Evolutionary conservation across 2,329 filamentous ascomycete genomes (phyloP), one percentile per base, ranked within the genome.

Genomic region (Exophiala aquamarina): DNA sequence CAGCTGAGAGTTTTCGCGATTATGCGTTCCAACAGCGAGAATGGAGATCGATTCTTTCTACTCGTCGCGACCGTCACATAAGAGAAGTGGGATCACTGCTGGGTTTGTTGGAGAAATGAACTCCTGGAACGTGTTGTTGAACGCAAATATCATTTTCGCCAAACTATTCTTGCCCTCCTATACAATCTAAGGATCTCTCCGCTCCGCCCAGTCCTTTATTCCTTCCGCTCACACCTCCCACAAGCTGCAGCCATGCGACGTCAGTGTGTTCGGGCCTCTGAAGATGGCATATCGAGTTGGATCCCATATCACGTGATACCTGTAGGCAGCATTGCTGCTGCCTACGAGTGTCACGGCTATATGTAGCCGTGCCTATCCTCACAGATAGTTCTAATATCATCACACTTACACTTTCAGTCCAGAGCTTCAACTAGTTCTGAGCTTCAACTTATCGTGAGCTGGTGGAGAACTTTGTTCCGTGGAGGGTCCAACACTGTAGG

Each of bases 211-310:
- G n/a, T n/a, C n/a, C n/a, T n/a, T n/a, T n/a, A n/a, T n/a, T n/a
- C n/a, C n/a, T n/a, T n/a, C n/a, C n/a, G n/a, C 54, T 38, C 51
- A 60, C 43, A 52, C 57, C 36, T 56, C 55, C 29, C 57, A 57
- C 26, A 55, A 61, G 50, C 56, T 61, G 21, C 54, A 62, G 56
- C 60, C 60, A 32, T 58, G 49, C 51, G 49, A 63, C 44, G 51
- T 61, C 28, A 44, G 34, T 47, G 36, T 56, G 10, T 63, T 62
- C 54, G 52, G 47, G 9, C 50, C 47, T 26, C 45, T 61, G 2
- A 60, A 61, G 38, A 37, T 36, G 41, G 49, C n/a, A n/a, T n/a
- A n/a, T n/a, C n/a, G n/a, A 31, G 28, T 31, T 31, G 28, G 28
- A 31, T 31, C n/a, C 9, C n/a, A 9, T 31, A n/a, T 31, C 28